These are phyloP conservation scores for Canavalia ensiformis DNA, from an alignment of 306 rosid genomes.

Conservation along the genomic window DNA sequence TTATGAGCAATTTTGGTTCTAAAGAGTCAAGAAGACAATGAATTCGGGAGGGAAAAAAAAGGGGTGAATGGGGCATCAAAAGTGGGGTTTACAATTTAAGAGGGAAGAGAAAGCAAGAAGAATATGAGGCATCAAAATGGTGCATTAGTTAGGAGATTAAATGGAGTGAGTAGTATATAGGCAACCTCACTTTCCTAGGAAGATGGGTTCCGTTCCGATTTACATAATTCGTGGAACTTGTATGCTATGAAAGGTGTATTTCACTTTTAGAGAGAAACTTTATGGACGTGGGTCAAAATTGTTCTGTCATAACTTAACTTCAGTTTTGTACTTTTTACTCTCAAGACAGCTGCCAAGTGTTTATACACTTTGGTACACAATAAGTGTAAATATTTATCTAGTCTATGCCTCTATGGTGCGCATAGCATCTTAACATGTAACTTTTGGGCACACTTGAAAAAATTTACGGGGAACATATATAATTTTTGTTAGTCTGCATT, in stretches of 20 bases:
- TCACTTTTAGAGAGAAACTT: neutral
- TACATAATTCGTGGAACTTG: neutral
- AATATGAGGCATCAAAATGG: neutral
- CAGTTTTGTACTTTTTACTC: neutral
- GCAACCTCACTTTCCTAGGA: conserved; percentile 3
- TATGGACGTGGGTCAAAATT: neutral
- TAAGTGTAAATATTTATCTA: no score
- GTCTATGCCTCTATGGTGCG: neutral
- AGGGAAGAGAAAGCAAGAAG: neutral
- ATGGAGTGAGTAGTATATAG: neutral
- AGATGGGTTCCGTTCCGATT: neutral
- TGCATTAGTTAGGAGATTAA: neutral
- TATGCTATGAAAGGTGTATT: neutral
- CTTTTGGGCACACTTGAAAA: no score
- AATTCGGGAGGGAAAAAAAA: neutral
- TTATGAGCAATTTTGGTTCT: neutral
- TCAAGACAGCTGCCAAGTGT: neutral
- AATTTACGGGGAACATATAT: no score
- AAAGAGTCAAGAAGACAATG: neutral
- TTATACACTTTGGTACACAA: neutral
- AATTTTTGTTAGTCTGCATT: no score
- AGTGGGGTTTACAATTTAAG: neutral
- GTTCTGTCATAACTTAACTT: neutral
- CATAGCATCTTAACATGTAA: neutral
- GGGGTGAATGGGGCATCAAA: neutral